Evolutionary conservation across 1,284 basidiomycete species (phyloP), one percentile per base, ranked within the genome.

Genomic region (Microbotryum intermedium): DNA sequence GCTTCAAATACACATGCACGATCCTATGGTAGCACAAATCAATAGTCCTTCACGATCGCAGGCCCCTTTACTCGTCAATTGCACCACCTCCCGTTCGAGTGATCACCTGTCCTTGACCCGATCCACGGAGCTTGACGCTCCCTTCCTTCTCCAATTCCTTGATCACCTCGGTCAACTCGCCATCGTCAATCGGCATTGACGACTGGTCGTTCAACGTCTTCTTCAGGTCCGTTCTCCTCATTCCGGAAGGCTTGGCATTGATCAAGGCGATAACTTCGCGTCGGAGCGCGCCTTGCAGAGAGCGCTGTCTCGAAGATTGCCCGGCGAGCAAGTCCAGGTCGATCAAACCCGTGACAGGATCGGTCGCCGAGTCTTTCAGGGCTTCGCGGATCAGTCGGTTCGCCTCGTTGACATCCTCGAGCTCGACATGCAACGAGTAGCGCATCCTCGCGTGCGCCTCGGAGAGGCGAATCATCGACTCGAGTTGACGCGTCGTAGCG

Each of bases 361-460:
- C 94, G 78, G 92, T 90, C 65, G 76, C 76, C 20, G 72, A 74
- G 65, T 92, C 92, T 72, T 92, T 85, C 75, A 97, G 87, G 13
- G 94, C 95, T 73, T 95, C 89, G 56, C 89, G 84, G 84, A 98
- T 97, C 65, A 98, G 81, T 16, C 94, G 82, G 69, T 83, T 84
- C 2, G 94, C 92, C 76, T 98, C 95, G 64, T 82, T 79, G 25
- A 98, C 95, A 72, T 98, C 95, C 57, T 79, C 77, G 47, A 58
- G 1, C 69, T 93, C 87, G 53, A 98, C 94, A 53, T 82, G 81
- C 30, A 84, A 80, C 23, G 86, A 87, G 75, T 95, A 87, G 1
- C 92, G 83, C 93, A 97, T 97, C 25, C 93, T 82, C 0, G 94
- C 93, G 73, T 98, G 94, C 0, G 88, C 94, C 76, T 98, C 95